Conservation (phyloP, 2,329 filamentous ascomycete genomes). For the Penicillium palitans region DNA sequence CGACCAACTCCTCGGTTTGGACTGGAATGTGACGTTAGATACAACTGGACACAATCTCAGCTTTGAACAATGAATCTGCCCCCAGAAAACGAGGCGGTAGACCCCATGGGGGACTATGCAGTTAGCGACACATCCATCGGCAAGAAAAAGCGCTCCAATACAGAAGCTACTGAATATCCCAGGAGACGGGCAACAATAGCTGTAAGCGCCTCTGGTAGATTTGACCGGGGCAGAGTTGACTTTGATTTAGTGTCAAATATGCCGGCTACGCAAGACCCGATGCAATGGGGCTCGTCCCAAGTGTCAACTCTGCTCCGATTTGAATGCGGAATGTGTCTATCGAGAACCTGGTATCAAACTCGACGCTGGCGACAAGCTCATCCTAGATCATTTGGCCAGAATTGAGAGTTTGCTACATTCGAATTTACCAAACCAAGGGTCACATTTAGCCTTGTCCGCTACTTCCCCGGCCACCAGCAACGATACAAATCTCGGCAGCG, state of each 20-base stretch:
- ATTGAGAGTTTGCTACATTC: slow-evolving; percentile 79
- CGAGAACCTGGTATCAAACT: slow-evolving; percentile 84
- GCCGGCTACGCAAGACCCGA: slow-evolving; percentile 74
- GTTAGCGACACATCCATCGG: slow-evolving; percentile 18
- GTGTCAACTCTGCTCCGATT: slow-evolving; percentile 78
- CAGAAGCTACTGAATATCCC: slow-evolving; percentile 35
- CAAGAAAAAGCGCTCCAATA: slow-evolving; percentile 33
- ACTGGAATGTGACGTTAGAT: slow-evolving; percentile 1
- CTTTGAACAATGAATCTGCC: not conserved
- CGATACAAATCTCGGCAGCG: slow-evolving; percentile 60
- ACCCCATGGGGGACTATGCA: slow-evolving; percentile 9
- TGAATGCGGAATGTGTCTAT: slow-evolving; percentile 81
- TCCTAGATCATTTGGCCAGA: slow-evolving; percentile 72
- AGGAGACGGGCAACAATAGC: slow-evolving; percentile 38
- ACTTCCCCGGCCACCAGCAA: slow-evolving; percentile 67
- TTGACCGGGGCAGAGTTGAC: not conserved
- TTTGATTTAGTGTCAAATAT: slow-evolving; percentile 68
- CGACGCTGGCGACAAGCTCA: slow-evolving; percentile 82
- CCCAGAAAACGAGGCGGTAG: slow-evolving; percentile 11
- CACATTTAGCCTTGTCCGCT: slow-evolving; percentile 49
- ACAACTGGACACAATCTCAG: not conserved
- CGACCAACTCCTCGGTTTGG: not conserved
- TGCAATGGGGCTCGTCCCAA: slow-evolving; percentile 79
- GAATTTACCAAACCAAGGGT: slow-evolving; percentile 51
- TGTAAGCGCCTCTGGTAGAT: slow-evolving; percentile 21